Evolutionary conservation across 306 rosid species (phyloP), one percentile per base, ranked within the genome.

Genomic region (Sechiopsis laciniata): DNA sequence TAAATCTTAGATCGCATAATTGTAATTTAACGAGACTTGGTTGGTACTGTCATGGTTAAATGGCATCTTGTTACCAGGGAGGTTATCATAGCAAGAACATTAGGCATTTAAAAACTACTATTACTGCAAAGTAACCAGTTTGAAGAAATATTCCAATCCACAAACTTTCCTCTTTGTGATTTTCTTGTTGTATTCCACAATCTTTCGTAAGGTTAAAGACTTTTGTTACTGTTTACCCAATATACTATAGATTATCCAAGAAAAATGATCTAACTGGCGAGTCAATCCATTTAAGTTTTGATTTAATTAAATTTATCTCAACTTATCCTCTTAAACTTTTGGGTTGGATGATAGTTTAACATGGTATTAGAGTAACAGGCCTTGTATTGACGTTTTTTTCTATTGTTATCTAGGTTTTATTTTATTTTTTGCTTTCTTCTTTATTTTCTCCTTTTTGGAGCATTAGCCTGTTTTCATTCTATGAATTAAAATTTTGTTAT

Each of bases 261-360:
- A 15, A 66, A 45, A 66, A 66, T 66, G 16, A 45, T 45, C 72
- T 66, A 21, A 66, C 12, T 66, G 54, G 54, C 5, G 29, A 40
- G 35, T 42, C n/a, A 42, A 19, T 66, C 17, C 45, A 4, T 6
- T 45, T 29, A 29, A 29, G 32, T 29, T 1, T 29, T 29, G 32
- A 29, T 29, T 1, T 29, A 3, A 29, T 29, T 29, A 29, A 29
- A 29, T 29, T 29, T 29, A 29, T 3, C 32, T 29, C 32, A 29
- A 29, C 32, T 29, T 29, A 29, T 29, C 32, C 1, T 1, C 32
- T 29, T 29, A 29, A 29, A 3, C 32, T 29, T 29, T 29, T 29
- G 32, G 32, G 32, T 29, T n/a, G n/a, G n/a, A n/a, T n/a, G n/a
- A n/a, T n/a, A n/a, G n/a, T n/a, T n/a, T n/a, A n/a, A n/a, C n/a